Percentiles rank a stretch among this genome's conserved stretches.
These are phyloP conservation scores for Aureobasidium sp. DNA, from an alignment of 2,329 filamentous ascomycete species.

Conservation along the genomic window DNA sequence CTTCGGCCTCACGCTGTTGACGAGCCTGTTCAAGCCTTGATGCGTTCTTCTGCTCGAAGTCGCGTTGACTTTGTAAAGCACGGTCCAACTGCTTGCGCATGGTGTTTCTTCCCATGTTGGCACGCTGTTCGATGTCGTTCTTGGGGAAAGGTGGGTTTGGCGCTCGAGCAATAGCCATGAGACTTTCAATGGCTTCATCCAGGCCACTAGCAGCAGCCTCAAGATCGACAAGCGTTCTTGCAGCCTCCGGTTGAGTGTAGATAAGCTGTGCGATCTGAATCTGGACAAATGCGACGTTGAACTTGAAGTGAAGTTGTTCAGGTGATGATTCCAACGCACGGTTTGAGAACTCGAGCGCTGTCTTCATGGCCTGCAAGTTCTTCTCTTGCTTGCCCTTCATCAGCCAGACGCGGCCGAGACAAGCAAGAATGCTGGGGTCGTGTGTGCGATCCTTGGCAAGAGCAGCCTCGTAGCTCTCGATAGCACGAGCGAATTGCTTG, in stretches of 20 bases:
- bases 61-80: conserved; percentile 71
- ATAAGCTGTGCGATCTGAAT: conserved; percentile 84
- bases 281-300: conserved; percentile 97
- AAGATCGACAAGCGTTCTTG: conserved; percentile 72
- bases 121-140: conserved; percentile 84
- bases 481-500: conserved; percentile 81
- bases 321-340: conserved; percentile 69
- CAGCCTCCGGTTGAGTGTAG: conserved; percentile 63
- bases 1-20: conserved; percentile 70
- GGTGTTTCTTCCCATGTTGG: conserved; percentile 95
- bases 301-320: conserved; percentile 83
- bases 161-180: conserved; percentile 50
- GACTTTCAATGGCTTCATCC: conserved; percentile 71
- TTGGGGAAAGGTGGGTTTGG: conserved; percentile 78
- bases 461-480: conserved; percentile 87
- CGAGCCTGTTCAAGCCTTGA: conserved; percentile 76
- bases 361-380: conserved; percentile 53
- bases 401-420: conserved; percentile 80
- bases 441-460: conserved; percentile 69
- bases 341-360: conserved; percentile 53
- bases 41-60: conserved; percentile 90
- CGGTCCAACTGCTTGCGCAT: conserved; percentile 86
- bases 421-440: conserved; percentile 73
- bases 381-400: conserved; percentile 66
- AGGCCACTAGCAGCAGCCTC: conserved; percentile 72